Evolutionary conservation across 2,329 filamentous ascomycete genomes (phyloP).

Genomic region (Talaromyces sp.): DNA sequence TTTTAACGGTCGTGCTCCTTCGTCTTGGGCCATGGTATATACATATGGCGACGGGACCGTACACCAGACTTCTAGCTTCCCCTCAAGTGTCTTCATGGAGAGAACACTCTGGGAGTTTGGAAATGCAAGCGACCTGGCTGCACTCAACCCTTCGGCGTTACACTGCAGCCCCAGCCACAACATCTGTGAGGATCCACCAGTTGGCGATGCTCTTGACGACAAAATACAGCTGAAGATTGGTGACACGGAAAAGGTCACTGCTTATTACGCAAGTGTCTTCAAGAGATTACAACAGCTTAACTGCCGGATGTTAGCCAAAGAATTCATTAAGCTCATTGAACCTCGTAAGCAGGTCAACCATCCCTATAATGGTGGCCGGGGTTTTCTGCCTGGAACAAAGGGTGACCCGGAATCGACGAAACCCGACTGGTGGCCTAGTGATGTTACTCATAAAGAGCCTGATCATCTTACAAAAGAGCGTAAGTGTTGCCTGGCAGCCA

Average conservation of each 20-base stretch:
- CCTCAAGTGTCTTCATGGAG: background rate
- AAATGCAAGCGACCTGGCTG: no score
- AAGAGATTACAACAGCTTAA: slow-evolving; percentile 41
- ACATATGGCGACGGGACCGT: slow-evolving; percentile 3
- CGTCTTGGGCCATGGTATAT: slow-evolving; percentile 8
- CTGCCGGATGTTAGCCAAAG: slow-evolving; percentile 40
- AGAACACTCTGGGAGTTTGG: slow-evolving; percentile 1
- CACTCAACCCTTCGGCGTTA: no score
- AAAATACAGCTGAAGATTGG: slow-evolving; percentile 30
- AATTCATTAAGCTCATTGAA: slow-evolving; percentile 42
- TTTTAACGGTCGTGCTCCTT: slow-evolving; percentile 1
- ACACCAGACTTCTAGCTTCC: slow-evolving; percentile 3
- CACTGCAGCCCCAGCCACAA: background rate
- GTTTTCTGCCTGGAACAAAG: slow-evolving; percentile 29
- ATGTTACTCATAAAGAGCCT: slow-evolving; percentile 43
- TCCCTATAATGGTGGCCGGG: slow-evolving; percentile 44
- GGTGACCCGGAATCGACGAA: slow-evolving; percentile 40
- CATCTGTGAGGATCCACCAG: background rate
- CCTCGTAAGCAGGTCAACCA: slow-evolving; percentile 44
- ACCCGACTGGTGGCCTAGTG: slow-evolving; percentile 39
- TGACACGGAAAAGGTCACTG: slow-evolving; percentile 29
- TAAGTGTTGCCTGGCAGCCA: slow-evolving; percentile 21
- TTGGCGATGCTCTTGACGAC: slow-evolving; percentile 12
- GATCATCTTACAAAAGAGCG: slow-evolving; percentile 43
- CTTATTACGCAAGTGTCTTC: slow-evolving; percentile 37